Base-by-base conservation (phyloP, 2,329 filamentous ascomycete species). In the Ophiostoma ips region DNA sequence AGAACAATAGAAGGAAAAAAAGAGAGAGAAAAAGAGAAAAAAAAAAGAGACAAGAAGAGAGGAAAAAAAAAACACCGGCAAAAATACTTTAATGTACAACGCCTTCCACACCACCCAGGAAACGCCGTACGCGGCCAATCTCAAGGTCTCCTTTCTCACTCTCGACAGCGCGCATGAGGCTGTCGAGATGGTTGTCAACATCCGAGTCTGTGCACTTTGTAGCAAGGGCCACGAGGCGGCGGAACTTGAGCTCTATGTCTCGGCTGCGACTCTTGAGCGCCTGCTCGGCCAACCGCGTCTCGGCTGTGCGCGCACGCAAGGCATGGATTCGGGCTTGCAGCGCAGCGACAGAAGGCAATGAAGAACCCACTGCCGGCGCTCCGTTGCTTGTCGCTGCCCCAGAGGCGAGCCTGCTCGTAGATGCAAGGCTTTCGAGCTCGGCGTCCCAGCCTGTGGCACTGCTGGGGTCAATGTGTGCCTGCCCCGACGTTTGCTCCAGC, bases 161-260 rank as follows among this genome's bases (percentile, higher is more conserved):
- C 66, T 95, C 90, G 3, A 96, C 84, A 2, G 92, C 92, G 55
- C 86, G 80, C 44, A 94, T 77, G 40, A 98, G 70, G 3, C 81
- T 80, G 48, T 87, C 85, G 0, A 95, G 72, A 48, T 88, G 77
- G 51, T 78, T 77, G 58, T 96, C 92, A 13, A 96, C 84, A 52
- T 87, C 77, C 9, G 75, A 73, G 54, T 94, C 87, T 1, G 79
- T 75, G 33, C 89, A 84, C 9, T 80, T 81, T 0, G 88, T 94
- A 62, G 90, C 95, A 12, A 95, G 70, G 49, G 84, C 81, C 21
- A 98, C 87, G 30, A 96, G 86, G 56, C 83, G 84, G 24, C 88
- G 77, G 63, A 95, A 95, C 65, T 92, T 87, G 56, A 83, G 73
- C 60, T 95, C 90, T 3, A 94, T 73, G 49, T 95, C 88, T 5